Evolutionary conservation across 2,329 filamentous ascomycete genomes (phyloP).

Genomic region (Lasiodiplodia hormozganensis): DNA sequence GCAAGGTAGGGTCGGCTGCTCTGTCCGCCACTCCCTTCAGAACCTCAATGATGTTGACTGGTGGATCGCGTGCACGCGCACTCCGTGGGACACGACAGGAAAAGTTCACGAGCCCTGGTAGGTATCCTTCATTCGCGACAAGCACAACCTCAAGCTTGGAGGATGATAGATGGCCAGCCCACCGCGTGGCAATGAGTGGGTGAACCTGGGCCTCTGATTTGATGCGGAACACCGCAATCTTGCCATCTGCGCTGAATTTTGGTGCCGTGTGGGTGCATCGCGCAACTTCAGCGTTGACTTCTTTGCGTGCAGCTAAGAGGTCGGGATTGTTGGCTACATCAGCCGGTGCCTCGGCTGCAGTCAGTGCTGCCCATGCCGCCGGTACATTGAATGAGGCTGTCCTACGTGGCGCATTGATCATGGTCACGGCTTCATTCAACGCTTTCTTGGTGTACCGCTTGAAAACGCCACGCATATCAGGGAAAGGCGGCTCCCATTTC

Average conservation of each 20-base stretch:
- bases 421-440: slow-evolving; percentile 67
- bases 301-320: slow-evolving; percentile 61
- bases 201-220: slow-evolving; percentile 68
- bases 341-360: slow-evolving; percentile 57
- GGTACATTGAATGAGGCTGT: slow-evolving; percentile 67
- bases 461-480: slow-evolving; percentile 67
- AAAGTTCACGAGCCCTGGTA: slow-evolving; percentile 70
- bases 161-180: slow-evolving; percentile 67
- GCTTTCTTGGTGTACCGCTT: slow-evolving; percentile 63
- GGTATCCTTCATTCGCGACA: slow-evolving; percentile 71
- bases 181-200: slow-evolving; percentile 70
- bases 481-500: slow-evolving; percentile 72
- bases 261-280: slow-evolving; percentile 67
- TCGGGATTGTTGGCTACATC: slow-evolving; percentile 58
- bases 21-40: slow-evolving; percentile 59
- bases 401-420: slow-evolving; percentile 70
- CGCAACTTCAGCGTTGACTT: slow-evolving; percentile 68
- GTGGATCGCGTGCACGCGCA: slow-evolving; percentile 60
- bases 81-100: slow-evolving; percentile 68
- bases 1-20: slow-evolving; percentile 43
- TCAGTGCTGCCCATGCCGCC: slow-evolving; percentile 66
- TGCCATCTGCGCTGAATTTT: slow-evolving; percentile 68
- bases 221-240: slow-evolving; percentile 69
- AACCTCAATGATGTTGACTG: slow-evolving; percentile 69
- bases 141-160: slow-evolving; percentile 68